Percentiles rank a stretch among this genome's conserved stretches.
These are phyloP conservation scores for Rutidosis leptorrhynchoides DNA, from an alignment of 129 eudicot species.

Conservation along the genomic window DNA sequence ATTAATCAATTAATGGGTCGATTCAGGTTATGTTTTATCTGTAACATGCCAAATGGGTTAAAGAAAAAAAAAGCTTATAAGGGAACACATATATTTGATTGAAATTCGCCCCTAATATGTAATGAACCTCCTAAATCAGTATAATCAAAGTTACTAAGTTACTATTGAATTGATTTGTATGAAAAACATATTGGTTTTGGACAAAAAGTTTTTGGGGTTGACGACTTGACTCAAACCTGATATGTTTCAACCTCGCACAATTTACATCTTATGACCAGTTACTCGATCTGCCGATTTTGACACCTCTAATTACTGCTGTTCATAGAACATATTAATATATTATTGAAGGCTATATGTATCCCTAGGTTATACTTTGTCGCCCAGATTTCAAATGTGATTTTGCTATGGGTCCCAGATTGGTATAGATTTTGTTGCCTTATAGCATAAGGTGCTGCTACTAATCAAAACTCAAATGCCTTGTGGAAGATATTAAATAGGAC, in stretches of 20 bases:
- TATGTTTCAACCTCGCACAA: background rate
- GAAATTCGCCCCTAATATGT: background rate
- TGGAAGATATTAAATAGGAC: background rate
- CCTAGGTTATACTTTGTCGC: slow-evolving; percentile 4
- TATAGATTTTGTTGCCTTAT: slow-evolving; percentile 4
- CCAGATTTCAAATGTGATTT: background rate
- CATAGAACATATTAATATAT: background rate
- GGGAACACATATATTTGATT: background rate
- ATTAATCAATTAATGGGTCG: background rate
- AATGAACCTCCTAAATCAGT: background rate
- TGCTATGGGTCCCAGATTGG: background rate
- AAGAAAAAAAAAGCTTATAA: background rate
- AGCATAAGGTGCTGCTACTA: slow-evolving; percentile 17
- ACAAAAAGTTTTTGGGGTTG: background rate
- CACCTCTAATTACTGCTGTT: background rate
- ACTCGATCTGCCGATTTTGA: background rate
- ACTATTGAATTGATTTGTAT: background rate
- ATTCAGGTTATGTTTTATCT: slow-evolving; percentile 1
- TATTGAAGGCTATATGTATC: slow-evolving; percentile 1
- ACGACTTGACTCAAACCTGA: background rate
- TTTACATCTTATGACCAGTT: background rate
- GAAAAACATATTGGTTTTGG: background rate
- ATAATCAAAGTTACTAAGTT: background rate
- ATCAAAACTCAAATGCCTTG: background rate
- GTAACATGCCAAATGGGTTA: background rate